A percentile compares a stretch with the other conserved stretches of the same genome.
Conservation (phyloP, 768 basidiomycete species). For the Lactifluus echinatus region DNA sequence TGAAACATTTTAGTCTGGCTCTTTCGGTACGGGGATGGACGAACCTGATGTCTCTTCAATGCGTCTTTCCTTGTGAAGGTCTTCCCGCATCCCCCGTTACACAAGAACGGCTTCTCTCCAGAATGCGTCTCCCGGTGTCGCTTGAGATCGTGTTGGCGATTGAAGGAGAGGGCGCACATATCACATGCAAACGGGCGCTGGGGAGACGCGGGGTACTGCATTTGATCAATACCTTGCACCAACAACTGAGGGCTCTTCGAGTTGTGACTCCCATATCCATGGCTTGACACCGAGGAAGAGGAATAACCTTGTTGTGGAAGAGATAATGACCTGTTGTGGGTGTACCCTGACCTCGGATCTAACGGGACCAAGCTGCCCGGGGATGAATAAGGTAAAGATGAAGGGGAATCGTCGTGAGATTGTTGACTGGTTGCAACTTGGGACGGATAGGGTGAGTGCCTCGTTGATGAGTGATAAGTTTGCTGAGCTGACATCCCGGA, state of each 20-base stretch:
- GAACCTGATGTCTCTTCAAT: conserved; percentile 75
- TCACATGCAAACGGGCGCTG: conserved; percentile 34
- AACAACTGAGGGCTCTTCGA: conserved; percentile 21
- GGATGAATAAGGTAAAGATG: conserved; percentile 10
- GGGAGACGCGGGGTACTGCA: conserved; percentile 33
- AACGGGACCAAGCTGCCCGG: conserved; percentile 2
- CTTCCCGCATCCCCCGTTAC: conserved; percentile 80
- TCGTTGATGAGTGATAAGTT: conserved; percentile 5
- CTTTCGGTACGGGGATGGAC: conserved; percentile 18
- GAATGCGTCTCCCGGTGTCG: conserved; percentile 79
- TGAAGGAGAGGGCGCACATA: conserved; percentile 74
- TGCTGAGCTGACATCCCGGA: conserved; percentile 9
- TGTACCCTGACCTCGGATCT: conserved; percentile 9
- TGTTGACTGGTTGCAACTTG: background rate
- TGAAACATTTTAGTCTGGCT: background rate
- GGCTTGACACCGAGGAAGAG: background rate
- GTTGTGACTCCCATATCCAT: conserved; percentile 8
- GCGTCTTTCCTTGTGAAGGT: conserved; percentile 85
- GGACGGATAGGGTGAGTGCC: conserved; percentile 10
- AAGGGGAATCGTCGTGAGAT: background rate
- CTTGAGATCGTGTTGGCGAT: conserved; percentile 79
- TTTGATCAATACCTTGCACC: conserved; percentile 20
- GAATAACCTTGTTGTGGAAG: conserved; percentile 7
- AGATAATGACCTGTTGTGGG: conserved; percentile 14
- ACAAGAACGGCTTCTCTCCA: conserved; percentile 76